phyloP scores from a whole-genome alignment of 1,139 yeast genomes.

The Oligophagozyma castellii region DNA sequence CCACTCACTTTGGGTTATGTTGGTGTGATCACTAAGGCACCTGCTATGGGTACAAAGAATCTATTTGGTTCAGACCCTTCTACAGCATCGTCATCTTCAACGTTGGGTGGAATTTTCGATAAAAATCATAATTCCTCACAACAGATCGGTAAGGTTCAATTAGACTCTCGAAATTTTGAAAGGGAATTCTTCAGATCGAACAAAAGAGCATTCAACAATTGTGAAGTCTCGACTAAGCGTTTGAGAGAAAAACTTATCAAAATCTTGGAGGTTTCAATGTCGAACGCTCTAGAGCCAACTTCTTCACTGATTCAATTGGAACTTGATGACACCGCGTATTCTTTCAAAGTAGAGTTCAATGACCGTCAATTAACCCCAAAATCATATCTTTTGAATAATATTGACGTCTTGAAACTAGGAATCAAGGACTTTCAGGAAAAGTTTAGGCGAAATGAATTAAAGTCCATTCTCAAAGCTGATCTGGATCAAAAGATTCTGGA shows the following conservation, averaged over 20 bases:
- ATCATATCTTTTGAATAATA: conserved; percentile 81
- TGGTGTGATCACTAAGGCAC: conserved; percentile 83
- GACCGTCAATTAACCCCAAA: conserved; percentile 90
- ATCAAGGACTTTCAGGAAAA: conserved; percentile 76
- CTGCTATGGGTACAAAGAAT: conserved; percentile 20
- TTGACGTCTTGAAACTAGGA: conserved; percentile 74
- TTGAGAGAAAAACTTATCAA: conserved; percentile 71
- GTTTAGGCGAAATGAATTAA: conserved; percentile 74
- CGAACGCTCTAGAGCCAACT: conserved; percentile 76
- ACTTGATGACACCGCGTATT: conserved; percentile 83
- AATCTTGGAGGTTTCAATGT: conserved; percentile 85
- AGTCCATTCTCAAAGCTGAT: conserved; percentile 65
- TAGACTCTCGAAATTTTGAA: conserved; percentile 56
- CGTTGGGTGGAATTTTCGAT: conserved; percentile 22
- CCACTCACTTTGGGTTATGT: conserved; percentile 95
- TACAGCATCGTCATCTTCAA: conserved; percentile 10
- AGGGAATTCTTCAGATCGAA: conserved; percentile 43
- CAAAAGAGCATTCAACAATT: conserved; percentile 45
- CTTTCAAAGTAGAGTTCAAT: conserved; percentile 91
- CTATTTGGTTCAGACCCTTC: neutral
- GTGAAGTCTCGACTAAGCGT: conserved; percentile 64
- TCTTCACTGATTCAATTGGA: conserved; percentile 78
- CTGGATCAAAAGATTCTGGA: conserved; percentile 83
- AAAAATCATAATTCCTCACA: conserved; percentile 1
- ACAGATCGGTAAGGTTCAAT: conserved; percentile 1